Evolutionary conservation across 805 yeast species (phyloP).

Genomic region (Yarrowia sp.): DNA sequence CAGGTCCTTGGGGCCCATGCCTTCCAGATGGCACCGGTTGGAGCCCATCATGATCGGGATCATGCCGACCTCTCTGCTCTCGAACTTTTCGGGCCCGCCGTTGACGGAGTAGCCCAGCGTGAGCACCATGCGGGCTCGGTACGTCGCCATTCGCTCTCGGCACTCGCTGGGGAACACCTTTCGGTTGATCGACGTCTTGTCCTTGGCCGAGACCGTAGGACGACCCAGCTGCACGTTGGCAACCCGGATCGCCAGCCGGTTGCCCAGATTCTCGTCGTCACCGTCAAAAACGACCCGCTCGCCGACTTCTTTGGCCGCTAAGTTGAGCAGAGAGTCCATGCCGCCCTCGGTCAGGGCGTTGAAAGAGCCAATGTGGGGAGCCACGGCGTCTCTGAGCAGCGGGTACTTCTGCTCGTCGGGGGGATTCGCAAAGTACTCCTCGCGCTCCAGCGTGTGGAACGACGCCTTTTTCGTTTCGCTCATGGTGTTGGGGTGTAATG

Average conservation of each 20-base stretch:
- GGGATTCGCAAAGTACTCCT: conserved; percentile 79
- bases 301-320: conserved; percentile 88
- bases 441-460: conserved; percentile 84
- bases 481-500: not conserved
- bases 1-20: conserved; percentile 75
- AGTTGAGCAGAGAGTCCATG: conserved; percentile 73
- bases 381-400: conserved; percentile 79
- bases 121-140: conserved; percentile 72
- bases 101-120: conserved; percentile 85
- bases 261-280: conserved; percentile 67
- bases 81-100: conserved; percentile 75
- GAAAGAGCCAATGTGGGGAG: conserved; percentile 94
- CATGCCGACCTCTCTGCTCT: conserved; percentile 85
- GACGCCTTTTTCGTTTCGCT: conserved; percentile 43
- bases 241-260: conserved; percentile 76
- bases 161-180: conserved; percentile 81
- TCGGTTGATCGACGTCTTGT: conserved; percentile 73
- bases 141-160: conserved; percentile 84
- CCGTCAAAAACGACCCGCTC: conserved; percentile 81
- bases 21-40: conserved; percentile 87
- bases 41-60: conserved; percentile 89
- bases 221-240: conserved; percentile 84
- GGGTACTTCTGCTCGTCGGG: conserved; percentile 86
- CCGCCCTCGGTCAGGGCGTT: conserved; percentile 91
- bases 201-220: conserved; percentile 73